Evolutionary conservation across 164 flowering plant species (phyloP).

Genomic region (Pachysandra terminalis): DNA sequence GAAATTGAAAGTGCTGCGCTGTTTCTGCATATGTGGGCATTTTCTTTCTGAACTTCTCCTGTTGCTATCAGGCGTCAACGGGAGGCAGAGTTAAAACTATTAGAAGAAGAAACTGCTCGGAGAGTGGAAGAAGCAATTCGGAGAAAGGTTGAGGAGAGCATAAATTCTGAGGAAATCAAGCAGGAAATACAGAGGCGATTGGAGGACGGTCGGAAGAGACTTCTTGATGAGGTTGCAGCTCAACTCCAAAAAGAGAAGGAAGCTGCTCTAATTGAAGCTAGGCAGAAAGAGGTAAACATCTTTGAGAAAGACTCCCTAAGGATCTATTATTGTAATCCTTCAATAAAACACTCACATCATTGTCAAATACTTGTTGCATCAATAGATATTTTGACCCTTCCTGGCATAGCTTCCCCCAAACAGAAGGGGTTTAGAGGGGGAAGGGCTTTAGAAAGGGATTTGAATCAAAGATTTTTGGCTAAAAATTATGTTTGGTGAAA

Average conservation of each 20-base stretch:
- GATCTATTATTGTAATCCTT: neutral
- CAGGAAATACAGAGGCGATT: slow-evolving; percentile 62
- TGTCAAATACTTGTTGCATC: too few relatives aligned
- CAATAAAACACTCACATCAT: too few relatives aligned
- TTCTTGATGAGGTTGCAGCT: slow-evolving; percentile 64
- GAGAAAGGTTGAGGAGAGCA: slow-evolving; percentile 74
- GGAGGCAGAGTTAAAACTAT: slow-evolving; percentile 81
- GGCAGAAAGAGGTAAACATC: slow-evolving; percentile 65
- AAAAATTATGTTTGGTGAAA: too few relatives aligned
- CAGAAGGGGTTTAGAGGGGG: too few relatives aligned
- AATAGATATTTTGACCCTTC: too few relatives aligned
- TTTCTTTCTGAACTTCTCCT: slow-evolving; percentile 32
- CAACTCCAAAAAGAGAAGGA: slow-evolving; percentile 91
- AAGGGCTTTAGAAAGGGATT: too few relatives aligned
- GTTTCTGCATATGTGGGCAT: slow-evolving; percentile 15
- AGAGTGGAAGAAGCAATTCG: slow-evolving; percentile 86
- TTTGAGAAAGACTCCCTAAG: neutral
- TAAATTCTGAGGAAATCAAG: slow-evolving; percentile 71
- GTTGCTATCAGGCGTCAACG: slow-evolving; percentile 72
- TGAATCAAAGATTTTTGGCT: too few relatives aligned
- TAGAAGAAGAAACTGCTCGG: slow-evolving; percentile 93
- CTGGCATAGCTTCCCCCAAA: too few relatives aligned
- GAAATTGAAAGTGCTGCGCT: slow-evolving; percentile 15
- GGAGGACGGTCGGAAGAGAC: slow-evolving; percentile 82
- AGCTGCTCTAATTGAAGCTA: slow-evolving; percentile 68